phyloP scores from a whole-genome alignment of 1,139 yeast genomes.

The Pichia sp. region DNA sequence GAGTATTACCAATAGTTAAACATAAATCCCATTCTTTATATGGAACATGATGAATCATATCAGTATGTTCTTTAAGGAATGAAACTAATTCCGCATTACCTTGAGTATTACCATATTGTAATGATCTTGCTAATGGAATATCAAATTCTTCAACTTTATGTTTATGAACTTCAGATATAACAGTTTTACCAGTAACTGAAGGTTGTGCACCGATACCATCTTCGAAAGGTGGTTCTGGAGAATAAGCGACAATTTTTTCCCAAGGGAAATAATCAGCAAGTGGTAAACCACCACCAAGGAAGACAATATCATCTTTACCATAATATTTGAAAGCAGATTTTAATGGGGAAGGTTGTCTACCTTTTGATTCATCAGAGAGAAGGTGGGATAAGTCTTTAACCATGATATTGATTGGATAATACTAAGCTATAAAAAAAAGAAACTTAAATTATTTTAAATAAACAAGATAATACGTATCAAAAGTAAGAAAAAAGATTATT shows the following conservation, averaged over 20 bases:
- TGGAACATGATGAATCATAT: constrained; percentile 55
- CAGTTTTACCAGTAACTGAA: constrained; percentile 43
- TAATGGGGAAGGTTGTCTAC: constrained; percentile 74
- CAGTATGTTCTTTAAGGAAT: constrained; percentile 76
- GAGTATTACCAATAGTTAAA: constrained; percentile 76
- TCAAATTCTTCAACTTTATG: constrained; percentile 47
- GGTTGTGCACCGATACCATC: constrained; percentile 70
- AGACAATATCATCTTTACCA: constrained; percentile 68
- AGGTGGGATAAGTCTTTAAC: constrained; percentile 65
- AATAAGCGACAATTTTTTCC: constrained; percentile 60
- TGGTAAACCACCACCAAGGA: constrained; percentile 95
- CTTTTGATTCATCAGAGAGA: constrained; percentile 70
- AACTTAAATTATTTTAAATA: no score
- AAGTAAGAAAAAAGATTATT: no score
- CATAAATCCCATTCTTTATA: constrained; percentile 56
- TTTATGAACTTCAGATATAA: constrained; percentile 34
- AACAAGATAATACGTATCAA: no score
- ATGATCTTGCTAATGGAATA: constrained; percentile 72
- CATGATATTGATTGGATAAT: constrained; percentile 7
- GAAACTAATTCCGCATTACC: constrained; percentile 68
- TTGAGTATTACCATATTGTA: constrained; percentile 83
- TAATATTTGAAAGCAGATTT: constrained; percentile 79
- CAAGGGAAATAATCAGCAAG: constrained; percentile 88
- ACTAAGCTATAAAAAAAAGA: neutral
- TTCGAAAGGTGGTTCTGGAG: constrained; percentile 72